Percentiles rank a stretch among this genome's conserved stretches.
Conservation (phyloP, 441 rosid genomes). For the Gossypium davidsonii region DNA sequence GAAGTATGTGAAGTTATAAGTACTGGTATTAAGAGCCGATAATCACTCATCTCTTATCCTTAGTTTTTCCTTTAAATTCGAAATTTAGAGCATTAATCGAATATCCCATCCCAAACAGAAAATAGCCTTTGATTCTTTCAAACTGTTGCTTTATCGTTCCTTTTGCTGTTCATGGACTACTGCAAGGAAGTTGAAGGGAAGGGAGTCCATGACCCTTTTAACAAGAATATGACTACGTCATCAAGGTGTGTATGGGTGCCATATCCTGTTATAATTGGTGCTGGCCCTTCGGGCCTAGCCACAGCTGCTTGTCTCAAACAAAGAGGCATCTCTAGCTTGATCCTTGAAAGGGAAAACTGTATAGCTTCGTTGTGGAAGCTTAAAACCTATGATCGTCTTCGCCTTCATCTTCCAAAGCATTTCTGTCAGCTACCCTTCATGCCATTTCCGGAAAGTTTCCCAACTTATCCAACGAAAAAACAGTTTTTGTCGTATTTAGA, state of each 20-base stretch:
- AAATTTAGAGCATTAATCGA: neutral
- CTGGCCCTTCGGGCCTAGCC: conserved; percentile 81
- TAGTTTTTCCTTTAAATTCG: neutral
- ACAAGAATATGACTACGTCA: conserved; percentile 19
- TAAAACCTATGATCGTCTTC: conserved; percentile 78
- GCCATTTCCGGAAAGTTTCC: conserved; percentile 57
- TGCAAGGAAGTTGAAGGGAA: conserved; percentile 52
- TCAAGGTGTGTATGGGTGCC: conserved; percentile 28
- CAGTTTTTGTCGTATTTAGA: conserved; percentile 53
- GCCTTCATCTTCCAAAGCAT: conserved; percentile 74
- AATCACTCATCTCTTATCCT: no score
- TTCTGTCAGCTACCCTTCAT: conserved; percentile 64
- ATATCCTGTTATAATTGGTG: conserved; percentile 71
- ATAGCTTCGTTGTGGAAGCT: conserved; percentile 72
- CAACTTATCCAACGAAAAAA: conserved; percentile 68
- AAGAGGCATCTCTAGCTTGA: conserved; percentile 46
- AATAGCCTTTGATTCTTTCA: neutral
- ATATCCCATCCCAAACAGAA: neutral
- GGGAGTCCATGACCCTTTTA: conserved; percentile 45
- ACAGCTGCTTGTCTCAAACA: conserved; percentile 65
- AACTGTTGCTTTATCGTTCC: neutral
- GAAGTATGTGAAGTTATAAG: no score
- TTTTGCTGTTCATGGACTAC: conserved; percentile 30
- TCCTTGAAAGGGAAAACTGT: conserved; percentile 59
- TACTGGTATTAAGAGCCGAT: no score